Base-by-base conservation (phyloP, 306 rosid genomes). In the Quercus ilex region DNA sequence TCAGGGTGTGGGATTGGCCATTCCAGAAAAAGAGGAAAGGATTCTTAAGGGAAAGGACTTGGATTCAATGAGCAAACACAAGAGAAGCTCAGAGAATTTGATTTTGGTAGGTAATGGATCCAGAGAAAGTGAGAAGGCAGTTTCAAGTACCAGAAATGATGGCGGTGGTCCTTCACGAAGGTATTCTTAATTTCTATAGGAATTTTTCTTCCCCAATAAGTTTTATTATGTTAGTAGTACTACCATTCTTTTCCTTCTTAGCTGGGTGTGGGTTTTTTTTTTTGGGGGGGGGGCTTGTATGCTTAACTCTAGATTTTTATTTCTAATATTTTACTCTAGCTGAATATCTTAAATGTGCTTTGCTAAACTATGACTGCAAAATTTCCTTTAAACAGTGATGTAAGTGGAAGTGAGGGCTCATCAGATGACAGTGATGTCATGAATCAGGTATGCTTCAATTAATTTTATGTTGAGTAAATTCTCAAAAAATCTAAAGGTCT, bases 1-100 rank as follows among this genome's bases (percentile, higher is more conserved):
- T 63, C 90, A 91, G 96, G 86, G 63, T 59, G 79, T 78, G 65
- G 51, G 77, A 17, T 63, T 74, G 67, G 77, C 68, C 35, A 79
- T 30, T 77, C 63, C 84, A 41, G 80, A 72, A 75, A 77, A 71
- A 55, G 84, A 76, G 35, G 84, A 63, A 21, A 78, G 52, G 51
- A 55, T 59, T 69, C 58, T 11, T 56, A 81, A 65, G 28, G 82
- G 73, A 15, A 38, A 75, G 69, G 78, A 78, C 71, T n/a, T 3
- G 57, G 79, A 84, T 52, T 70, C 74, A 6, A 53, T 35, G 59
- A 26, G 76, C 58, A 28, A 14, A 75, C 53, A 43, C 70, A 55
- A 76, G 11, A 73, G 81, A 31, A 81, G 76, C 82, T 77, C 79
- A 1, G 84, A 77, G 71, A 70, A 79, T 67, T 19, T 35, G 63